A percentile compares a stretch with the other conserved stretches of the same genome.
These are phyloP conservation scores for Phytomonas sp. DNA, from an alignment of 208 protist species.

Conservation along the genomic window DNA sequence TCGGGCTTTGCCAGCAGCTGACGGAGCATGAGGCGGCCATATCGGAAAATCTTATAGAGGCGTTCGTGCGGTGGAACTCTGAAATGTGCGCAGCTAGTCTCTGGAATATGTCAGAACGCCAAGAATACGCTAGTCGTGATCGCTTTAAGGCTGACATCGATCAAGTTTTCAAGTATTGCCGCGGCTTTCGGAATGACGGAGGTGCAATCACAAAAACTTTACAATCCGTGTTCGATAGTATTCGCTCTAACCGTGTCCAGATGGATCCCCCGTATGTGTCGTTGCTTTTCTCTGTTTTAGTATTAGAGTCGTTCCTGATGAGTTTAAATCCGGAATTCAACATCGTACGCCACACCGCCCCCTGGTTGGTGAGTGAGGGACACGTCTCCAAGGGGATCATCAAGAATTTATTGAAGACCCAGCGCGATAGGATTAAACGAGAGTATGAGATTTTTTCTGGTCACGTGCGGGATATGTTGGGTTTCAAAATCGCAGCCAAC, in stretches of 20 bases:
- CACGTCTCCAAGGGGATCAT: constrained; percentile 73
- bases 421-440: constrained; percentile 50
- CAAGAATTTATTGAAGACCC: constrained; percentile 70
- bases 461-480: constrained; percentile 46
- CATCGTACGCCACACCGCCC: constrained; percentile 83
- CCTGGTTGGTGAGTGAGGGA: constrained; percentile 84
- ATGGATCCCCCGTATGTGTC: constrained; percentile 88
- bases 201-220: constrained; percentile 77
- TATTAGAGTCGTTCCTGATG: constrained; percentile 90
- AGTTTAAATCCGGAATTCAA: constrained; percentile 87
- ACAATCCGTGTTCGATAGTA: constrained; percentile 77
- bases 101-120: constrained; percentile 49
- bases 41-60: constrained; percentile 69
- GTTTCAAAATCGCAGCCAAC: neutral
- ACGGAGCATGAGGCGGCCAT: constrained; percentile 43
- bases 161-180: constrained; percentile 67
- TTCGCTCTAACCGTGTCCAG: constrained; percentile 68
- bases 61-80: constrained; percentile 85
- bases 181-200: constrained; percentile 49
- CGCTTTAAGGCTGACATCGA: constrained; percentile 43
- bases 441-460: constrained; percentile 45
- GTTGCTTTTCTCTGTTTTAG: constrained; percentile 85
- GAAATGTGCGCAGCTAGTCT: constrained; percentile 51
- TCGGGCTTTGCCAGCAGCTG: constrained; percentile 85
- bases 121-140: constrained; percentile 45